Base-by-base conservation (phyloP, 768 basidiomycete genomes). In the Roridomyces roridus region DNA sequence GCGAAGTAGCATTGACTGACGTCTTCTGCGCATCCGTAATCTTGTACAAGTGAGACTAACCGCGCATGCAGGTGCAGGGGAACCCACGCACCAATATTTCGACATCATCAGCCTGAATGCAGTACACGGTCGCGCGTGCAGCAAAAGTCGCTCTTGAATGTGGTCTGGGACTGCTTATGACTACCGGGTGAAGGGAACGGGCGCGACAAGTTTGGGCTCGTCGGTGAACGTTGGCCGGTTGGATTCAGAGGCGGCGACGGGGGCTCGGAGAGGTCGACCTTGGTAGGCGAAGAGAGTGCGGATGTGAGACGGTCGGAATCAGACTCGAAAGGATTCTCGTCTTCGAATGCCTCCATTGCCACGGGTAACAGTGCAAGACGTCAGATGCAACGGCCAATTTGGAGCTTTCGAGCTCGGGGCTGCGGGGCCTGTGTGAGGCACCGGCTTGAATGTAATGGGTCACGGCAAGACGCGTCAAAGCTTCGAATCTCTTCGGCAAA, bases 1-100 rank as follows among this genome's bases (percentile, higher is more conserved):
- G 87, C 20, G 94, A 90, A 45, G 80, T 85, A n/a, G 94, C 84
- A 65, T 92, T 91, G 51, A 92, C 81, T 12, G 89, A 85, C 23
- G 96, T 98, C 85, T 99, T 99, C 74, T 91, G 87, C 14, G 97
- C 96, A 68, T 98, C 96, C 29, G 87, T 84, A 62, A 99, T 98
- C 95, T 97, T 49, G 21, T n/a, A 17, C 20, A 17, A n/a, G 17
- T 51, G n/a, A 55, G 36, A 18, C 3, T 24, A 29, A 35, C 4
- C 31, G 31, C 21, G 29, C 48, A 43, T 12, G 31, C 14, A 35
- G 25, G 25, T n/a, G n/a, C 49, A 43, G 49, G 14, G 28, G 44
- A 34, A 47, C 35, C 24, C 6, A 77, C 87, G 50, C 57, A 92
- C 92, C 76, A 84, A 68, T 65, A 94, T 89, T 74, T 93, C 92